Base-by-base conservation (phyloP, 2,329 filamentous ascomycete genomes). In the Thyridium curvatum region DNA sequence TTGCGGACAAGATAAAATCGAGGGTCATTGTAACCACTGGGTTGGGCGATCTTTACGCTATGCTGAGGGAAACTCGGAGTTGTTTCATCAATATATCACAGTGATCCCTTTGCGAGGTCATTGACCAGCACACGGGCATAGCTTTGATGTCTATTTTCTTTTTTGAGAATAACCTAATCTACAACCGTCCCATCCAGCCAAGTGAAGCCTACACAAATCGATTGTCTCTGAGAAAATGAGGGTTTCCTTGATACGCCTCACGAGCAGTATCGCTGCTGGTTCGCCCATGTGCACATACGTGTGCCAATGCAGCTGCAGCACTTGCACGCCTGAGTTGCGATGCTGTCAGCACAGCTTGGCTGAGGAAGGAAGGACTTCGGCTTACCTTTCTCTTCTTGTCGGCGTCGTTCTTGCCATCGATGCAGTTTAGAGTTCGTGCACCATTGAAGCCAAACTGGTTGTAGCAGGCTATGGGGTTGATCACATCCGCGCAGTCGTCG, bases 401-500 rank as follows among this genome's bases (percentile, higher is more conserved):
- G 1, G 56, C 43, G 18, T 61, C 51, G 36, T 57, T 46, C 3
- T 42, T 54, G 2, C 59, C 61, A 7, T 58, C 59, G 29, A 65
- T 62, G 38, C 61, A 65, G 1, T 48, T 44, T 12, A 65, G 47
- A 2, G 61, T 65, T 37, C 56, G 57, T 8, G 55, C 40, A 38
- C 47, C 46, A 5, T 41, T 50, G 46, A 59, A 65, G 4, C 59
- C 47, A 47, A 55, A 63, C 45, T 62, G 50, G 47, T 65, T 65
- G 47, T 65, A 65, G 50, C 61, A 65, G 18, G 61, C 61, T 34
- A 54, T 60, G 14, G 61, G 58, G 34, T 65, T 59, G 43, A 63
- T 59, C 26, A 65, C 61, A 29, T 53, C 58, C 14, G 59, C 58
- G 35, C 61, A 65, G 18, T 65, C 60, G 34, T 63, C 57, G 10